Evolutionary conservation across 2,329 filamentous ascomycete species (phyloP).

Genomic region (Hypoxylon sp.): DNA sequence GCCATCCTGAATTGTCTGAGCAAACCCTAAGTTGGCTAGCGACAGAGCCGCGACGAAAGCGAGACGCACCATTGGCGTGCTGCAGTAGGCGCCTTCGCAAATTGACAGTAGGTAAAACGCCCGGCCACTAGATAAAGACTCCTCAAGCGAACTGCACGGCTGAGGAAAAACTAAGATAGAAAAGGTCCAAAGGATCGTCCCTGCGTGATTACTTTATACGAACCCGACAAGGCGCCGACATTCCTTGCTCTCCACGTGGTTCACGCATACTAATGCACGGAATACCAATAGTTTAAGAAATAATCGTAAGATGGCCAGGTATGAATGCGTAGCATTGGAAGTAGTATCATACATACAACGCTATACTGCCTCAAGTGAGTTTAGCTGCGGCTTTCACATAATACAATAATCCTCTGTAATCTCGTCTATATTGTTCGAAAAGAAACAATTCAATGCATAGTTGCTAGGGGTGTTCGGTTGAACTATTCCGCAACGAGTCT

Average conservation of each 20-base stretch:
- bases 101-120: constrained; percentile 3
- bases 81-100: constrained; percentile 18
- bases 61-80: constrained; percentile 35
- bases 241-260: constrained; percentile 39
- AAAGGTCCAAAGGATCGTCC: constrained; percentile 36
- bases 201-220: constrained; percentile 36
- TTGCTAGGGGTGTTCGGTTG: constrained; percentile 20
- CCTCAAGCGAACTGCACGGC: constrained; percentile 19
- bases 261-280: constrained; percentile 29
- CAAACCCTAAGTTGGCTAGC: constrained; percentile 38
- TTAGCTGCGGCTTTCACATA: constrained; percentile 25
- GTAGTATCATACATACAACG: constrained; percentile 15
- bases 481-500: constrained; percentile 19
- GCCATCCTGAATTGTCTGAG: constrained; percentile 41
- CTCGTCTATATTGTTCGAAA: constrained; percentile 26
- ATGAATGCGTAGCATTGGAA: constrained; percentile 11
- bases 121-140: constrained; percentile 27
- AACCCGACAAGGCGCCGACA: constrained; percentile 24
- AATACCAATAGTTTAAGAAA: constrained; percentile 31
- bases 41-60: constrained; percentile 39
- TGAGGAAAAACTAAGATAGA: constrained; percentile 17
- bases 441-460: constrained; percentile 3
- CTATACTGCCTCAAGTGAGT: constrained; percentile 13
- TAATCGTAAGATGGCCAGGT: constrained; percentile 16
- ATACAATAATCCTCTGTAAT: constrained; percentile 28